phyloP scores from a whole-genome alignment of 108 stramenopile genomes.

The Pseudonitzschia delicatissima region DNA sequence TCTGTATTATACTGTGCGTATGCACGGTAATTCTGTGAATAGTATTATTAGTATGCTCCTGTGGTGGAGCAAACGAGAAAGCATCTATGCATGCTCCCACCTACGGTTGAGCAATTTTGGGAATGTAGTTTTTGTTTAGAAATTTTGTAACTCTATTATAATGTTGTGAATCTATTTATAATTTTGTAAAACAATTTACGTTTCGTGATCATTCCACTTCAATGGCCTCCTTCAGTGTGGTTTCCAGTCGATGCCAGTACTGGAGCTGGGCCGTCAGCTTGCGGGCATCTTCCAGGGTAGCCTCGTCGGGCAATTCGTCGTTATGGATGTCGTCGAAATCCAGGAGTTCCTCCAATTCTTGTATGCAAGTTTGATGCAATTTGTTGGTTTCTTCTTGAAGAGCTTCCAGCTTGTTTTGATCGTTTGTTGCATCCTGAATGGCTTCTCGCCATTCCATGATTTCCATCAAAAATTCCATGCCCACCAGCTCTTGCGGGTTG shows the following conservation, averaged over 20 bases:
- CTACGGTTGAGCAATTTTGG: no score
- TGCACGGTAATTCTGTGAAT: no score
- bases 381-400: neutral
- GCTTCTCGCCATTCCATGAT: constrained; percentile 71
- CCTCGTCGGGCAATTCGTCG: no score
- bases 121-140: no score
- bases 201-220: no score
- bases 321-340: neutral
- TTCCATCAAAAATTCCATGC: constrained; percentile 44
- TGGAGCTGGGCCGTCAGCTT: constrained; percentile 58
- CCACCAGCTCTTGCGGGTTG: constrained; percentile 26
- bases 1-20: no score
- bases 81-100: no score
- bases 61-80: no score
- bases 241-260: constrained; percentile 74
- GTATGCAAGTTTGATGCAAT: neutral
- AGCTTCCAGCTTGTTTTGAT: neutral
- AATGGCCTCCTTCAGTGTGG: constrained; percentile 56
- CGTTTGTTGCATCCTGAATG: constrained; percentile 38
- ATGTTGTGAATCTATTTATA: no score
- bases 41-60: no score
- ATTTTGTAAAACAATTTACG: no score
- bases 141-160: no score
- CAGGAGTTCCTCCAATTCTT: neutral
- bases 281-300: constrained; percentile 40